Evolutionary conservation across 352 stramenopile genomes (phyloP), one percentile per base, ranked within the genome.

Genomic region (Globisporangium radiosum): DNA sequence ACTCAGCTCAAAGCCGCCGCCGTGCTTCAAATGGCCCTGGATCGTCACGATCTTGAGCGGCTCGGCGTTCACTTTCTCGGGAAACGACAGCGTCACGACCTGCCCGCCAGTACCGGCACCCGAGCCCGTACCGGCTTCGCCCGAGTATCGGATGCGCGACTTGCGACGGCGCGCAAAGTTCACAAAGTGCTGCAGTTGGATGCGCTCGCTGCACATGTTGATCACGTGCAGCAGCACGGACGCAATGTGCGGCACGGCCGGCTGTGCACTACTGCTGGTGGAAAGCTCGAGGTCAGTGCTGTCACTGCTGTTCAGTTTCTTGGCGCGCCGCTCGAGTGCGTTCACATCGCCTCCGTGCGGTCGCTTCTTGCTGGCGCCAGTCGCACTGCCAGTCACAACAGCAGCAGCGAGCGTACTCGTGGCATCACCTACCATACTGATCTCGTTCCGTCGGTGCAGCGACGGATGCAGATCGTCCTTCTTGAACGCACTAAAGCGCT

Each of bases 111-210:
- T 92, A 11, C 81, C 81, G 13, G 75, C 64, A 1, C 70, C 66
- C 15, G 63, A 72, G 14, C 63, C 68, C 15, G 81, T 83, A 38
- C 71, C 76, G 56, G 81, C 84, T 75, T 94, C 81, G 7, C 84
- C 84, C 42, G 81, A 90, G 60, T 94, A 94, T 25, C 81, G 79
- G 66, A 94, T 94, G 37, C 79, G 80, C 10, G 81, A 91, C 58
- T 87, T 85, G 65, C 85, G 81, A 25, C 85, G 80, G 8, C 81
- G 80, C 69, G 85, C 85, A 70, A 94, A 94, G 64, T 92, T 92
- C 40, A 94, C 82, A 52, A 91, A 94, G 60, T 94, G 85, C 59
- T 94, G 85, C 57, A 94, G 59, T 53, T 94, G 85, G 59, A 94
- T 92, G 40, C 85, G 78, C 58, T 94, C 85, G 42, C 75, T 87